Base-by-base conservation (phyloP, 2,329 filamentous ascomycete species). In the Venturia carpophila region DNA sequence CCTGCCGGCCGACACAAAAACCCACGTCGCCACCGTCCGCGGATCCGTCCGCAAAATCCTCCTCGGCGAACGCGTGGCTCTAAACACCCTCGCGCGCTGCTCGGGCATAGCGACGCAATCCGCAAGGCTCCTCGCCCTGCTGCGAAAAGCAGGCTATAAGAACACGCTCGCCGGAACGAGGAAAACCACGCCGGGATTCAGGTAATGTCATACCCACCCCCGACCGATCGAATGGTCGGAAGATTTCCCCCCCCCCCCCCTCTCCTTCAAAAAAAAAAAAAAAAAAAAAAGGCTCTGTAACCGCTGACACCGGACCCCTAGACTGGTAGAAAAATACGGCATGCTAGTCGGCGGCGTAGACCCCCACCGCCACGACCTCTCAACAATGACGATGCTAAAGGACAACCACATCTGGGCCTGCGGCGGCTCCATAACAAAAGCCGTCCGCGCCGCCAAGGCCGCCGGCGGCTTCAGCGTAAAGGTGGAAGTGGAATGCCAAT, bases 331-430 rank as follows among this genome's bases (percentile, higher is more conserved):
- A 78, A 99, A 99, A 79, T 99, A 99, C 76, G 94, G 92, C 70
- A 97, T 99, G 88, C 80, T 97, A 27, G 88, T 96, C 19, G 94
- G 93, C 65, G 94, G 94, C 13, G 92, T 91, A 19, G 94, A 99
- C 77, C 85, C 88, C 2, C 94, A 99, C 76, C 83, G 94, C 41
- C 91, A 96, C 78, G 94, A 99, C 75, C 81, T 99, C 2, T 79
- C 75, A 75, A 85, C 88, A 69, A 97, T 99, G 94, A 92, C 92
- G 65, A 99, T 99, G 94, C 83, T 99, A 69, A 99, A 99, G 80
- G 94, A 99, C 78, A 99, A 99, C 77, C 94, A 99, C 77, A 88
- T 99, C 66, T 97, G 93, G 89, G 91, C 91, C 68, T 58, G 52
- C 30, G 88, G 89, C 64, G 81, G 82, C 34, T 90, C 89, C 73